Percentiles rank a stretch among this genome's conserved stretches.
These are phyloP conservation scores for Nothophaeocryptopus gaeumannii DNA, from an alignment of 2,329 filamentous ascomycete genomes.

Conservation along the genomic window DNA sequence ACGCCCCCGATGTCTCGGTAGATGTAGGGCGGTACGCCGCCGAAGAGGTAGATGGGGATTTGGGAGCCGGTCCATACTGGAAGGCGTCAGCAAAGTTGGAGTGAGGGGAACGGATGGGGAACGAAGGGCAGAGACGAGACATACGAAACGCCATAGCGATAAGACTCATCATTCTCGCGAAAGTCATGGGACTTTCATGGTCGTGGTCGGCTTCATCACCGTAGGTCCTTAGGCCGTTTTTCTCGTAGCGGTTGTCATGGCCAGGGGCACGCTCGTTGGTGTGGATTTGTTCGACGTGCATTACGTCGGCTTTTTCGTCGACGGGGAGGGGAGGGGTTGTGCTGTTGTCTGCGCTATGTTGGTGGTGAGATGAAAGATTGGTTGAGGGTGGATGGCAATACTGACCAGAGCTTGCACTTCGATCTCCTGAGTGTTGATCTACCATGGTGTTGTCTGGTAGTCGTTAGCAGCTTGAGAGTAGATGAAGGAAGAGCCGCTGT, in stretches of 20 bases:
- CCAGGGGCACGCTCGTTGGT: constrained; percentile 39
- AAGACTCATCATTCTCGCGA: constrained; percentile 53
- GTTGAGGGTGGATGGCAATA: too few species aligned
- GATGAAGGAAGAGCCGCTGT: too few species aligned
- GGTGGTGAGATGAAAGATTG: neutral
- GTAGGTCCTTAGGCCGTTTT: constrained; percentile 45
- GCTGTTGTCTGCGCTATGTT: neutral
- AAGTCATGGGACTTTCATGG: constrained; percentile 42
- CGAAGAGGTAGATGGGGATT: constrained; percentile 53
- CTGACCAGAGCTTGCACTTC: too few species aligned
- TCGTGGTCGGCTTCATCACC: constrained; percentile 48
- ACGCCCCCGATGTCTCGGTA: constrained; percentile 23
- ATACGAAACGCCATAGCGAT: constrained; percentile 55
- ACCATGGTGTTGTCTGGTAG: too few species aligned
- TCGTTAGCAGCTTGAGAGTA: too few species aligned
- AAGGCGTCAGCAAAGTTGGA: neutral
- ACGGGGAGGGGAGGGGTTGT: neutral
- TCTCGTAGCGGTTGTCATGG: constrained; percentile 47
- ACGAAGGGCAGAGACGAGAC: too few species aligned
- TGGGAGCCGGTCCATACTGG: constrained; percentile 59
- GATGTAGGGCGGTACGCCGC: constrained; percentile 30
- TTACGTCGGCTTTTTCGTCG: constrained; percentile 9
- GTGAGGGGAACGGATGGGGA: neutral
- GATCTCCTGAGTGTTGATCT: too few species aligned
- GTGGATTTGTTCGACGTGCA: constrained; percentile 36